Percentiles rank a stretch among this genome's conserved stretches.
phyloP scores from a whole-genome alignment of 2,329 filamentous ascomycete species.

The Stachybotrys chartarum region DNA sequence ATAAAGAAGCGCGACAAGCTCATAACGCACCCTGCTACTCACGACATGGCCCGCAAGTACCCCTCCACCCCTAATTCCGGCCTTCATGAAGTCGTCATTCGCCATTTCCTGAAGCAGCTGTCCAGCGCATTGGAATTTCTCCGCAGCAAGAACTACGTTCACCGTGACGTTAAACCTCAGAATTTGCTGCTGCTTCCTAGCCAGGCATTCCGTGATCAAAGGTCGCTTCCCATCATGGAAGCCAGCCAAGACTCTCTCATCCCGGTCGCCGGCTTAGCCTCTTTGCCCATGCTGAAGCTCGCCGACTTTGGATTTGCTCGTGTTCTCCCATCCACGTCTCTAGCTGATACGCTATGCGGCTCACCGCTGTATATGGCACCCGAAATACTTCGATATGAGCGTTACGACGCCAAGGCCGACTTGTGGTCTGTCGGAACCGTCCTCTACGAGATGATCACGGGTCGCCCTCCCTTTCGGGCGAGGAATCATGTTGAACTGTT shows the following conservation, averaged over 20 bases:
- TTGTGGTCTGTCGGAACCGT: slow-evolving; percentile 97
- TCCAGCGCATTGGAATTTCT: slow-evolving; percentile 87
- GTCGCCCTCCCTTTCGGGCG: slow-evolving; percentile 83
- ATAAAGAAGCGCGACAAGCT: slow-evolving; percentile 90
- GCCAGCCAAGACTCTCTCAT: slow-evolving; percentile 75
- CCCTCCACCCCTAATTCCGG: slow-evolving; percentile 76
- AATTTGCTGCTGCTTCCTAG: slow-evolving; percentile 88
- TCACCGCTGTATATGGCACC: slow-evolving; percentile 98
- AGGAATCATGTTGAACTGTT: slow-evolving; percentile 92
- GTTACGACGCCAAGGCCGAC: slow-evolving; percentile 95
- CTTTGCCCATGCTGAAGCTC: slow-evolving; percentile 92
- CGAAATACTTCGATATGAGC: slow-evolving; percentile 93
- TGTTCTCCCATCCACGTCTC: slow-evolving; percentile 79
- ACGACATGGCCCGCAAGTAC: slow-evolving; percentile 89
- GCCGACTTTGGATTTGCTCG: slow-evolving; percentile 98
- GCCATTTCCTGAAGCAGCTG: slow-evolving; percentile 94
- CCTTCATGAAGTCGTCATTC: slow-evolving; percentile 92
- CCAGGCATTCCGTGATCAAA: slow-evolving; percentile 56
- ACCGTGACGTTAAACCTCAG: slow-evolving; percentile 96
- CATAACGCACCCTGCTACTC: slow-evolving; percentile 69
- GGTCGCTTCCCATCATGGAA: slow-evolving; percentile 55
- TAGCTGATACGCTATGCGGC: slow-evolving; percentile 93
- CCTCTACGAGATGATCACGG: slow-evolving; percentile 89
- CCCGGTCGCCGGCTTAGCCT: slow-evolving; percentile 71
- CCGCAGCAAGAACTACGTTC: slow-evolving; percentile 77